A percentile compares a stretch with the other conserved stretches of the same genome.
Evolutionary conservation across 768 basidiomycete genomes (phyloP).

Genomic region (Leccinum broughii): DNA sequence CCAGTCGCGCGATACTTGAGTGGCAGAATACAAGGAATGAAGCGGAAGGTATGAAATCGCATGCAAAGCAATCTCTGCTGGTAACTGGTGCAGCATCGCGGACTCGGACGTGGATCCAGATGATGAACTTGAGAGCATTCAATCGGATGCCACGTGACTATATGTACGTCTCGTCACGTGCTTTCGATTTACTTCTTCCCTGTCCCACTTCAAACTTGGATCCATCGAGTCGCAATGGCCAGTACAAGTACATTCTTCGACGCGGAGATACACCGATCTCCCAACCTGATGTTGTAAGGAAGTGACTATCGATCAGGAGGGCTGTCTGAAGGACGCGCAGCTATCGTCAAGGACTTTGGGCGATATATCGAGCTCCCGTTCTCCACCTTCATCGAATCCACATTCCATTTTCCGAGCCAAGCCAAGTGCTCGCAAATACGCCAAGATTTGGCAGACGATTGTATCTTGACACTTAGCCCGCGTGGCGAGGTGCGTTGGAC

Average conservation of each 20-base stretch:
- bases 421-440: background rate
- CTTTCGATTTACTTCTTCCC: background rate
- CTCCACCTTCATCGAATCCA: background rate
- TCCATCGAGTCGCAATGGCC: no score
- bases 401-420: background rate
- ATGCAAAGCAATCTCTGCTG: conserved; percentile 56
- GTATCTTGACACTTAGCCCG: background rate
- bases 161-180: background rate
- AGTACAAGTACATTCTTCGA: no score
- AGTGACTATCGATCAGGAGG: background rate
- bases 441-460: background rate
- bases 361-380: background rate
- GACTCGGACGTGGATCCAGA: background rate
- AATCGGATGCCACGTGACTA: background rate
- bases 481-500: background rate
- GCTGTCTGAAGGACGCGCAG: background rate
- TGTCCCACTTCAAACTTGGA: no score
- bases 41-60: conserved; percentile 53
- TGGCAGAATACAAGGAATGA: conserved; percentile 38
- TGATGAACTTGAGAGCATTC: background rate
- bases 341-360: background rate
- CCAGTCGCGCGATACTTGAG: conserved; percentile 47
- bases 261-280: no score
- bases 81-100: conserved; percentile 46
- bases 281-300: background rate